Base-by-base conservation (phyloP, 139 green algal genomes). In the Penium margaritaceum region DNA sequence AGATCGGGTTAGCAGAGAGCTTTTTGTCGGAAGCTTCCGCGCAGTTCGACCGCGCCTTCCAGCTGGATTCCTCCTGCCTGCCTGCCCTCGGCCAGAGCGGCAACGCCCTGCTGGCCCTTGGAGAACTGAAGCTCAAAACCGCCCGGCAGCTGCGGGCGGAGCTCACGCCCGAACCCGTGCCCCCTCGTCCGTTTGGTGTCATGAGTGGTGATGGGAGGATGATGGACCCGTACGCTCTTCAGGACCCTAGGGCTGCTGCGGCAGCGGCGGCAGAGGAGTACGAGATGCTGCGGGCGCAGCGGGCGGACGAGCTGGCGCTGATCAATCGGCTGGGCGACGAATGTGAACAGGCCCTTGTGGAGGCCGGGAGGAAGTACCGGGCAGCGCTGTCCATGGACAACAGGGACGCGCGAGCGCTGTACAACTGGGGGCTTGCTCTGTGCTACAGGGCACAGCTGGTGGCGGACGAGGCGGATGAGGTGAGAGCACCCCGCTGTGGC, bases 351-450 rank as follows among this genome's bases (percentile, higher is more conserved):
- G 24, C 76, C 5, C 61, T 81, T 7, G 53, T 81, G 4, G 6
- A 73, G 36, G 70, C 74, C 17, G 75, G 75, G 3, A 66, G 75
- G 39, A n/a, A 63, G 46, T 82, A 76, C 71, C n/a, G 71, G 0
- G 39, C 32, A 29, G 75, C 63, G 9, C 61, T 81, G 7, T 61
- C 36, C 15, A 29, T 76, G 38, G 60, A 82, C 55, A 81, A 60
- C 27, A 15, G 75, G 30, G 75, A 82, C 55, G 71, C 38, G 12
- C 24, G 75, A 2, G 75, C 75, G 27, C 72, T 82, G 6, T 55
- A 77, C 39, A 82, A 81, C 39, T 82, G 75, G 71, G 75, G 75
- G 4, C 63, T 76, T 19, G 75, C 75, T n/a, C 75, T 82, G 4
- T 82, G 75, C 72, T 75, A 69, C 36, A 38, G 71, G 5, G 75